These are phyloP conservation scores for Hemileccinum rubropunctum DNA, from an alignment of 768 basidiomycete species.

Conservation along the genomic window DNA sequence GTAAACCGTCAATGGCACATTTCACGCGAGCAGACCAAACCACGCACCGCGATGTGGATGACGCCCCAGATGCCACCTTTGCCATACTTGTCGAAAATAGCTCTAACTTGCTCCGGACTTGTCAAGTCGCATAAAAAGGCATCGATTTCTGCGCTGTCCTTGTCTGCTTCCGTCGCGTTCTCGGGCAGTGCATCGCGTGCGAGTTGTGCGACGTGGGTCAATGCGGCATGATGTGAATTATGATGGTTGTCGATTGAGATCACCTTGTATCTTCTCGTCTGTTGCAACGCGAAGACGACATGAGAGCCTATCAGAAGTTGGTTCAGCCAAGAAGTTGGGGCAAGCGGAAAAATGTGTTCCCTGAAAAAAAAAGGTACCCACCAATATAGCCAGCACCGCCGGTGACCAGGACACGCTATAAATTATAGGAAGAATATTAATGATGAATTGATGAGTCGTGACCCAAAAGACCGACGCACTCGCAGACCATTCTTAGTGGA, in stretches of 20 bases:
- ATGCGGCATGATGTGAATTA: conserved; percentile 79
- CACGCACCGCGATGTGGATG: conserved; percentile 86
- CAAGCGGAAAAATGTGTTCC: not conserved
- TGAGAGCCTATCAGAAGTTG: conserved; percentile 73
- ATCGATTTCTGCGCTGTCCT: conserved; percentile 72
- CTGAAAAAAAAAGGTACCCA: conserved; percentile 28
- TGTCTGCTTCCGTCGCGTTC: conserved; percentile 63
- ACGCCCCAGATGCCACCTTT: conserved; percentile 96
- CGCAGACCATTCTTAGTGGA: conserved; percentile 38
- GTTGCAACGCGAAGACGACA: conserved; percentile 81
- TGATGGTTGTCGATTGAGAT: conserved; percentile 94
- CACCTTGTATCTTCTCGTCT: conserved; percentile 87
- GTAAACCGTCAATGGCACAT: not conserved
- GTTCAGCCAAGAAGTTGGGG: too few species aligned
- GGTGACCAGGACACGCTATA: conserved; percentile 63
- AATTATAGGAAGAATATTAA: too few species aligned
- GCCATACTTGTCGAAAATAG: conserved; percentile 80
- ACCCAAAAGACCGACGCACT: conserved; percentile 37
- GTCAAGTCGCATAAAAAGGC: conserved; percentile 72
- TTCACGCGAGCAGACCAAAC: not conserved
- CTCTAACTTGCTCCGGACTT: conserved; percentile 62
- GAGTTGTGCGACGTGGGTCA: conserved; percentile 75
- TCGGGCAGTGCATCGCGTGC: conserved; percentile 70
- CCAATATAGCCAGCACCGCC: conserved; percentile 93
- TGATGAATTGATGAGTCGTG: conserved; percentile 7